These are phyloP conservation scores for Dendrostoma leiphaemia DNA, from an alignment of 2,329 filamentous ascomycete genomes.

Conservation along the genomic window DNA sequence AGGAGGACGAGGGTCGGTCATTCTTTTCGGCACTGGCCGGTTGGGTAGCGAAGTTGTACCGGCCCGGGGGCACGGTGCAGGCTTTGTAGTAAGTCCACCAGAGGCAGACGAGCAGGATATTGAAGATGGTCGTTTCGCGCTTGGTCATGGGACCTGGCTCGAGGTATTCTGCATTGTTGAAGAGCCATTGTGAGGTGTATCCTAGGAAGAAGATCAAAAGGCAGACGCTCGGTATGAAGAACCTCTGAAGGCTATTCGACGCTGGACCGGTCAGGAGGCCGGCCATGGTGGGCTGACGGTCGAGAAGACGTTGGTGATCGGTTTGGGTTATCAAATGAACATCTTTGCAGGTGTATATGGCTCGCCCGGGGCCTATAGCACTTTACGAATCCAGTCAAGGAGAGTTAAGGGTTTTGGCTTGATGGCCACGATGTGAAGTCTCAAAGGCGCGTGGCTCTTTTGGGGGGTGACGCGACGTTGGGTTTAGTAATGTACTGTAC, in stretches of 20 bases:
- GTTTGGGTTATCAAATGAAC: background rate
- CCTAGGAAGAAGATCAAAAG: slow-evolving; percentile 66
- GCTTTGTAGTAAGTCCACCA: slow-evolving; percentile 68
- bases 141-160: slow-evolving; percentile 58
- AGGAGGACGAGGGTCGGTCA: background rate
- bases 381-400: too few relatives aligned
- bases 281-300: slow-evolving; percentile 15
- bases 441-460: too few relatives aligned
- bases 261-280: slow-evolving; percentile 32
- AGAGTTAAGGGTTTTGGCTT: too few relatives aligned
- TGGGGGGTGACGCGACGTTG: too few relatives aligned
- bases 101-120: slow-evolving; percentile 60
- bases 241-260: slow-evolving; percentile 44
- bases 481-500: too few relatives aligned
- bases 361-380: too few relatives aligned
- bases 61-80: slow-evolving; percentile 57
- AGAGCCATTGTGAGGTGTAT: slow-evolving; percentile 71
- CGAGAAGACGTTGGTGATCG: background rate
- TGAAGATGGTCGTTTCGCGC: slow-evolving; percentile 62
- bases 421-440: too few relatives aligned
- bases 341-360: too few relatives aligned
- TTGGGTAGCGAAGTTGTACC: slow-evolving; percentile 41
- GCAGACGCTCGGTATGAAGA: slow-evolving; percentile 69
- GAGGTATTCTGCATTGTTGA: slow-evolving; percentile 57
- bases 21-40: background rate